A percentile compares a stretch with the other conserved stretches of the same genome.
phyloP scores from a whole-genome alignment of 108 stramenopile species.

The Nannochloropsis granulata region DNA sequence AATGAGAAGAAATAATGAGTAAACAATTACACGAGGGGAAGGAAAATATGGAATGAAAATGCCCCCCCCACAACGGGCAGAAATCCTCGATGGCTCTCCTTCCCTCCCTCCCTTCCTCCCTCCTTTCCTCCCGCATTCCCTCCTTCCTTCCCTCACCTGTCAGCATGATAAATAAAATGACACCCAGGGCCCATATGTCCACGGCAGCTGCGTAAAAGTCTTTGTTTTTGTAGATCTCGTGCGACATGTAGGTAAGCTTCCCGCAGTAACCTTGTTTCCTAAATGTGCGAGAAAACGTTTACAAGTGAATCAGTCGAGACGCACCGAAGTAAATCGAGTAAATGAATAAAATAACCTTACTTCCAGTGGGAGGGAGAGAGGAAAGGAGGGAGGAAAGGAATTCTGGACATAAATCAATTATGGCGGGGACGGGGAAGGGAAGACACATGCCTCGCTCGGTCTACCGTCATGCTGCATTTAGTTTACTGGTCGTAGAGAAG shows the following conservation, averaged over 20 bases:
- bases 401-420: no score
- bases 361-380: background rate
- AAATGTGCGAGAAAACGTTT: no score
- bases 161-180: slow-evolving; percentile 83
- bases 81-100: background rate
- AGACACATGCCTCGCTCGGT: no score
- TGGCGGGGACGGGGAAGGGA: no score
- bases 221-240: slow-evolving; percentile 59
- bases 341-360: background rate
- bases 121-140: background rate
- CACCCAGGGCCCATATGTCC: slow-evolving; percentile 81
- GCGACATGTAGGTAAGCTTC: slow-evolving; percentile 84
- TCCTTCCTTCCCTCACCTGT: slow-evolving; percentile 40
- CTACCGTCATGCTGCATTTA: no score
- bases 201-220: slow-evolving; percentile 74
- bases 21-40: no score
- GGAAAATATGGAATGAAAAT: no score
- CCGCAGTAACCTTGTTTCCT: slow-evolving; percentile 62
- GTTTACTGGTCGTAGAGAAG: background rate
- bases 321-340: no score
- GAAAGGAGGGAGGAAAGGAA: background rate
- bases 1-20: no score
- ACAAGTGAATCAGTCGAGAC: no score
- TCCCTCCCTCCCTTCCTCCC: background rate
- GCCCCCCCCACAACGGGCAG: no score